phyloP scores from a whole-genome alignment of 257 asterid genomes.

The Solanum bulbocastanum region DNA sequence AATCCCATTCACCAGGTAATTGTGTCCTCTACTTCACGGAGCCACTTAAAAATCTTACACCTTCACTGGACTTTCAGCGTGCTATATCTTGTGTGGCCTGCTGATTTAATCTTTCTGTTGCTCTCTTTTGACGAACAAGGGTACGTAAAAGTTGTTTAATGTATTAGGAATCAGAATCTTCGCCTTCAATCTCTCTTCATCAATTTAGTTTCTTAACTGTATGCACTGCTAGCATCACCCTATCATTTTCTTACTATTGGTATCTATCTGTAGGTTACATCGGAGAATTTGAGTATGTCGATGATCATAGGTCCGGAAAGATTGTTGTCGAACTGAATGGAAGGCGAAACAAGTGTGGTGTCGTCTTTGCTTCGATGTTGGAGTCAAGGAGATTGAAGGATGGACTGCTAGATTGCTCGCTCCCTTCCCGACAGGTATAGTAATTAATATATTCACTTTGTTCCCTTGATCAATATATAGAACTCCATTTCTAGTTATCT shows the following conservation, averaged over 20 bases:
- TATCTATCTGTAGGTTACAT: neutral
- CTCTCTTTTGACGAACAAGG: too few species aligned
- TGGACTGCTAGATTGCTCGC: neutral
- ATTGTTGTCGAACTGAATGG: neutral
- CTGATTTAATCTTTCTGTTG: too few species aligned
- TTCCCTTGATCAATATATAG: neutral
- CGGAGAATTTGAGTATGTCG: neutral
- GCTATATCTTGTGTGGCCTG: too few species aligned
- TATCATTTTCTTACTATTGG: neutral
- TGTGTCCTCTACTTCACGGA: too few species aligned
- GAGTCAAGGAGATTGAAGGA: neutral
- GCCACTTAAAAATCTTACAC: too few species aligned
- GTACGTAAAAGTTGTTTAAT: too few species aligned
- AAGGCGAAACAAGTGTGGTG: neutral
- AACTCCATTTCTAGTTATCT: neutral
- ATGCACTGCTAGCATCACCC: neutral
- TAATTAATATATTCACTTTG: neutral
- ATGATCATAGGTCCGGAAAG: neutral
- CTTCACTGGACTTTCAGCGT: too few species aligned
- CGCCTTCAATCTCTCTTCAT: too few species aligned
- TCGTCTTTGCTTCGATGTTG: neutral
- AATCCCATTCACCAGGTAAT: too few species aligned
- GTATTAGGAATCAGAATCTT: too few species aligned
- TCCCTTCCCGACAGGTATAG: neutral
- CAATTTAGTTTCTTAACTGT: neutral